A percentile compares a stretch with the other conserved stretches of the same genome.
Conservation (phyloP, 768 basidiomycete species). For the Plicaturopsis crispa region DNA sequence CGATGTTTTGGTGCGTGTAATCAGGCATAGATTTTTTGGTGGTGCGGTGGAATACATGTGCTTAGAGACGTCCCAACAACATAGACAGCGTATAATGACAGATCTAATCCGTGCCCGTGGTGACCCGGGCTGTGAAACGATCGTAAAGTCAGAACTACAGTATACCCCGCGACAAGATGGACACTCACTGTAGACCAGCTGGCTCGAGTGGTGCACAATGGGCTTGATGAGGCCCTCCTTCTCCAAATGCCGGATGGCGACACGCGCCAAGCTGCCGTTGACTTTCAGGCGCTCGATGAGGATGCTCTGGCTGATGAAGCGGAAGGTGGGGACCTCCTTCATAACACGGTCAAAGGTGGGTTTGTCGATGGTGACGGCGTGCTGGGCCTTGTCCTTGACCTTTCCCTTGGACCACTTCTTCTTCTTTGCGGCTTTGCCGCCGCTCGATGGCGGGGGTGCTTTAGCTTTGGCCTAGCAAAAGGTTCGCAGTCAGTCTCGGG, state of each 20-base stretch:
- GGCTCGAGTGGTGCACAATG: conserved; percentile 91
- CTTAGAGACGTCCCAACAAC: conserved; percentile 18
- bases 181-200: conserved; percentile 91
- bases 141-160: conserved; percentile 1
- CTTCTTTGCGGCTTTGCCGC: conserved; percentile 93
- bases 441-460: conserved; percentile 53
- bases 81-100: conserved; percentile 10
- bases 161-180: background rate
- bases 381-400: conserved; percentile 99
- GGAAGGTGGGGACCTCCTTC: conserved; percentile 99
- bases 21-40: conserved; percentile 19
- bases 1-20: too few species aligned
- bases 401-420: conserved; percentile 99
- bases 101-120: conserved; percentile 30
- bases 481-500: background rate
- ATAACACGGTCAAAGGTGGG: conserved; percentile 86
- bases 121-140: conserved; percentile 31
- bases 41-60: conserved; percentile 30
- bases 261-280: conserved; percentile 89
- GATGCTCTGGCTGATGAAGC: conserved; percentile 95
- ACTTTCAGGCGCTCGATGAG: conserved; percentile 98
- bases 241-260: conserved; percentile 88
- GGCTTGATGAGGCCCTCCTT: conserved; percentile 92
- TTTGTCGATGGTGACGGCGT: conserved; percentile 95
- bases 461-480: conserved; percentile 66